phyloP scores from a whole-genome alignment of 768 basidiomycete genomes.

The Mycena kentingensis region DNA sequence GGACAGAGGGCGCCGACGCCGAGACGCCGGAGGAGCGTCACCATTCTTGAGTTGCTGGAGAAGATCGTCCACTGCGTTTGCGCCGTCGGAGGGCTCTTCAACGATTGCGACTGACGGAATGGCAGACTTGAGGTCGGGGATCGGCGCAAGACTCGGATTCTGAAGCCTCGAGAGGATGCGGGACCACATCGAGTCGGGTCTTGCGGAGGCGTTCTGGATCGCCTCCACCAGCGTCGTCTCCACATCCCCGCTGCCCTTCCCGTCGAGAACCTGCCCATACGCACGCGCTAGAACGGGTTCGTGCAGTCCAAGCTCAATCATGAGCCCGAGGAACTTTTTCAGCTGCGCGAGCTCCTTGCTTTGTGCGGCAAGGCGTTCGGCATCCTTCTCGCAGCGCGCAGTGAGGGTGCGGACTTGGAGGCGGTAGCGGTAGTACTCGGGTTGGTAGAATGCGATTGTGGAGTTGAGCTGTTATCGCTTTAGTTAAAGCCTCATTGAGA shows the following conservation, averaged over 20 bases:
- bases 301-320: slow-evolving; percentile 39
- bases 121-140: slow-evolving; percentile 23
- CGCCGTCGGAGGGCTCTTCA: slow-evolving; percentile 19
- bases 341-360: slow-evolving; percentile 32
- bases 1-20: neutral
- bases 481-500: slow-evolving; percentile 6
- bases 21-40: slow-evolving; percentile 12
- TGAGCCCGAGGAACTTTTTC: slow-evolving; percentile 37
- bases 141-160: slow-evolving; percentile 31
- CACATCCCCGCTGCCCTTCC: slow-evolving; percentile 26
- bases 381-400: slow-evolving; percentile 26
- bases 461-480: slow-evolving; percentile 24
- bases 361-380: slow-evolving; percentile 29
- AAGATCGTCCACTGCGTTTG: slow-evolving; percentile 37
- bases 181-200: slow-evolving; percentile 44
- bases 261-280: slow-evolving; percentile 30
- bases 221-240: slow-evolving; percentile 47
- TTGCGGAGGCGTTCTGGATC: slow-evolving; percentile 43
- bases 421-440: slow-evolving; percentile 31
- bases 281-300: slow-evolving; percentile 35
- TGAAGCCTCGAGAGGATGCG: slow-evolving; percentile 36
- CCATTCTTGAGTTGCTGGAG: slow-evolving; percentile 26
- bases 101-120: slow-evolving; percentile 24
- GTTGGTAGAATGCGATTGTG: slow-evolving; percentile 28
- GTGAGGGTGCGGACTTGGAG: slow-evolving; percentile 29